Base-by-base conservation (phyloP, 2,329 filamentous ascomycete genomes). In the Aspergillus aculeatus region DNA sequence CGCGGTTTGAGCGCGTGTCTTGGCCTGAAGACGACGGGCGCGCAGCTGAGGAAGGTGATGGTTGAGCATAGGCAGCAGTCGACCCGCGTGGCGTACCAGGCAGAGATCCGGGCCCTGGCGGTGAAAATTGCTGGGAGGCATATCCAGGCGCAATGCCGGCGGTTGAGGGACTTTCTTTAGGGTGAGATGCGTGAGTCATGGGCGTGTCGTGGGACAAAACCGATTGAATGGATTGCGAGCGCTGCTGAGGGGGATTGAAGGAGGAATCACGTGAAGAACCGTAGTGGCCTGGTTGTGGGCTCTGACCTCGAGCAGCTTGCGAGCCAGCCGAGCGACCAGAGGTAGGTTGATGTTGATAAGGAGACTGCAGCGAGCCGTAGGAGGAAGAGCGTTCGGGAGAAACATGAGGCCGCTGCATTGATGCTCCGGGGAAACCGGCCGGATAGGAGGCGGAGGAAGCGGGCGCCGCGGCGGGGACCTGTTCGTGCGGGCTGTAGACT, bases 61-160 rank as follows among this genome's bases (percentile, higher is more conserved):
- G 72, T 21, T 70, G 75, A 19, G 69, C 62, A 47, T 68, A 71
- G 16, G 68, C 60, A 32, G 73, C 67, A 52, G 78, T 80, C 26
- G 81, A 81, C 1, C 78, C 80, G 49, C 83, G 71, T 24, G 81
- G 81, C 14, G 81, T 82, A 48, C 75, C 76, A 12, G 80, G 78
- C 59, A 83, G 76, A 5, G 80, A 80, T 19, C 74, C 72, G 57
- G 80, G 78, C 56, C 69, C 61, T 47, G 64, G 64, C 38, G 70
- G 71, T 54, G 72, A 73, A 54, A 73, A 72, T 41, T 72, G 71
- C 58, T 76, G 75, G 32, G 73, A 65, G 23, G 69, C 67, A 50
- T 68, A 67, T 53, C 71, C 62, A 56, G 74, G 69, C 19, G 73
- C 60, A 58, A 65, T 63, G 31, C 68, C 61, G 21, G 71, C 69